These are phyloP conservation scores for Penicillium sp. DNA, from an alignment of 2,329 filamentous ascomycete genomes.

Conservation along the genomic window DNA sequence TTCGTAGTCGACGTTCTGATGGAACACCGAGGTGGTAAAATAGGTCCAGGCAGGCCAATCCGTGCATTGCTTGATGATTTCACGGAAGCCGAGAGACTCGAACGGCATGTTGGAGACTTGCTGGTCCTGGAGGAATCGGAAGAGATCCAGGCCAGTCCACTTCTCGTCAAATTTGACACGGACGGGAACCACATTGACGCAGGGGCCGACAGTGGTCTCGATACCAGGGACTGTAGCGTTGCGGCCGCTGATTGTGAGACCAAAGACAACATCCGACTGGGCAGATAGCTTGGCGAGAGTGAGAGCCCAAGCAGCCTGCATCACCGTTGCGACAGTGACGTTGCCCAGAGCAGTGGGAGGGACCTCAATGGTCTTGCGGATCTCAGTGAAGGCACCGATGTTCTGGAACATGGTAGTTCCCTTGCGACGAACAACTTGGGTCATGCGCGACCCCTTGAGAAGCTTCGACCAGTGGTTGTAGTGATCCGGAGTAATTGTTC, in stretches of 20 bases:
- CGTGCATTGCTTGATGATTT: conserved; percentile 48
- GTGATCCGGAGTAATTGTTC: conserved; percentile 43
- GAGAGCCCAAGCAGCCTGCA: conserved; percentile 64
- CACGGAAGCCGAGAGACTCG: conserved; percentile 52
- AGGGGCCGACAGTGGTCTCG: conserved; percentile 59
- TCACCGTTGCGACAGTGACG: conserved; percentile 60
- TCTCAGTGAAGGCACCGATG: conserved; percentile 33
- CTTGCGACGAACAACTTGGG: conserved; percentile 34
- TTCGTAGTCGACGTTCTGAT: conserved; percentile 37
- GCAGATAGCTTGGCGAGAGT: conserved; percentile 54
- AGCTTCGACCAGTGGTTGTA: conserved; percentile 60
- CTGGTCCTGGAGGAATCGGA: conserved; percentile 54
- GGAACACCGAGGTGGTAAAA: conserved; percentile 41
- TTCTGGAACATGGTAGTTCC: conserved; percentile 35
- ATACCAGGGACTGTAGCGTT: conserved; percentile 54
- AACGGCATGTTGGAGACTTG: conserved; percentile 54
- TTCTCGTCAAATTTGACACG: conserved; percentile 52
- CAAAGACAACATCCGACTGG: conserved; percentile 58
- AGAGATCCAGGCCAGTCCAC: conserved; percentile 52
- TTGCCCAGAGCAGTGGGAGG: conserved; percentile 50
- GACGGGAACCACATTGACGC: conserved; percentile 64
- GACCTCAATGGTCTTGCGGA: conserved; percentile 35
- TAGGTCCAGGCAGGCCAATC: conserved; percentile 41
- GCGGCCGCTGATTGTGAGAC: conserved; percentile 62
- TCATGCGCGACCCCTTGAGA: conserved; percentile 54